These are phyloP conservation scores for Xylaria hypoxylon DNA, from an alignment of 2,329 filamentous ascomycete genomes.

Conservation along the genomic window DNA sequence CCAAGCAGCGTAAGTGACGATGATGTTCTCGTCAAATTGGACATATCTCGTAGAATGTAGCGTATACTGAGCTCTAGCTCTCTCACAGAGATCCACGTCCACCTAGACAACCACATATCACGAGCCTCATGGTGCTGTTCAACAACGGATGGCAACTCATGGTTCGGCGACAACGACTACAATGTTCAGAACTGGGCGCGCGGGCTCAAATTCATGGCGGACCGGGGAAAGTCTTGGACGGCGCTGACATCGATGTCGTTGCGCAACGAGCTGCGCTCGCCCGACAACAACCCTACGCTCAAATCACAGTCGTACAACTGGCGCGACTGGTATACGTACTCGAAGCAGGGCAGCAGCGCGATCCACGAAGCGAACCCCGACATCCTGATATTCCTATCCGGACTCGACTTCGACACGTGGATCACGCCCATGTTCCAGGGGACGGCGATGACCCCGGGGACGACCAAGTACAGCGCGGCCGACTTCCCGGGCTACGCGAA, in stretches of 20 bases:
- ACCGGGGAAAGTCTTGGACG: slow-evolving; percentile 63
- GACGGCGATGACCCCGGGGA: slow-evolving; percentile 60
- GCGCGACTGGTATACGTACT: slow-evolving; percentile 65
- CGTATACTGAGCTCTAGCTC: slow-evolving; percentile 13
- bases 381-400: slow-evolving; percentile 69
- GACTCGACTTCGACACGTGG: slow-evolving; percentile 67
- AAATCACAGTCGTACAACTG: slow-evolving; percentile 62
- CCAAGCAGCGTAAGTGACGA: slow-evolving; percentile 54
- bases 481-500: slow-evolving; percentile 63
- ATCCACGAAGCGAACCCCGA: slow-evolving; percentile 64
- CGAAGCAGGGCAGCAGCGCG: slow-evolving; percentile 60
- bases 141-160: slow-evolving; percentile 66
- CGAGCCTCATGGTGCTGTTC: slow-evolving; percentile 69
- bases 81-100: slow-evolving; percentile 62
- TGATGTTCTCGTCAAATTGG: not conserved
- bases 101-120: slow-evolving; percentile 72
- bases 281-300: slow-evolving; percentile 53
- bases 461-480: slow-evolving; percentile 55
- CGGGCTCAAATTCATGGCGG: slow-evolving; percentile 69
- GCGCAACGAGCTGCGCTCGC: slow-evolving; percentile 65
- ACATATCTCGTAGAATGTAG: not conserved
- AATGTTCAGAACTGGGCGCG: slow-evolving; percentile 69
- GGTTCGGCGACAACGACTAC: slow-evolving; percentile 72
- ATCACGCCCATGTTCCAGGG: slow-evolving; percentile 64
- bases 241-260: slow-evolving; percentile 63